These are phyloP conservation scores for Aspergillus ibericus DNA, from an alignment of 2,329 filamentous ascomycete genomes.

Conservation along the genomic window DNA sequence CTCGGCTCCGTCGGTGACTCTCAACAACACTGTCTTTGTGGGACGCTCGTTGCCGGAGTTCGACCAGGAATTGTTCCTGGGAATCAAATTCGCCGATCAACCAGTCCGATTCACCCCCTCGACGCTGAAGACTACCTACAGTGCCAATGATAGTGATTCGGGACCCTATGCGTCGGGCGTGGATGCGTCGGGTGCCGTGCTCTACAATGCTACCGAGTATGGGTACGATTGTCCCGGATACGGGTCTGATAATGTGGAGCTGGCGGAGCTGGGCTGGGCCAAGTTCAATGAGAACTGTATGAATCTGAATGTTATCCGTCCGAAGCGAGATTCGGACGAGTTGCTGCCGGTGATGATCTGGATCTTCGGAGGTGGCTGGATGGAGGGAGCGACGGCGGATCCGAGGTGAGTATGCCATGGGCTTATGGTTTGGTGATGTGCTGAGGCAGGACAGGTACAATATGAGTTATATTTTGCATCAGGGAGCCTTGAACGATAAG, in stretches of 20 bases:
- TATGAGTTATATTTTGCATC: conserved; percentile 33
- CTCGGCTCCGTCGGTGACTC: conserved; percentile 1
- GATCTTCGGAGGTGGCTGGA: conserved; percentile 35
- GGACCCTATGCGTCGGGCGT: conserved; percentile 8
- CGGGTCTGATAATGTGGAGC: conserved; percentile 28
- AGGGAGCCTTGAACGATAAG: conserved; percentile 28
- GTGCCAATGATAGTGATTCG: conserved; percentile 23
- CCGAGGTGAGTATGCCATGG: conserved; percentile 22
- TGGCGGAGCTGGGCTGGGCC: conserved; percentile 23
- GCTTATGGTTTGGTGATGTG: background rate
- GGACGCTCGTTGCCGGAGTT: conserved; percentile 29
- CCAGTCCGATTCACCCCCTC: conserved; percentile 28
- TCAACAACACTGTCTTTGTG: conserved; percentile 24
- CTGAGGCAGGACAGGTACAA: conserved; percentile 27
- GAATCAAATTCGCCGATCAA: conserved; percentile 32
- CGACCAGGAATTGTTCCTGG: conserved; percentile 30
- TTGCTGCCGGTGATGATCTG: conserved; percentile 32
- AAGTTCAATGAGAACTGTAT: conserved; percentile 28
- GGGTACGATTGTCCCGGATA: conserved; percentile 34
- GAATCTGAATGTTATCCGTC: conserved; percentile 30
- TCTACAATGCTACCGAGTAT: conserved; percentile 33
- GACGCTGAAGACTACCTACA: conserved; percentile 23
- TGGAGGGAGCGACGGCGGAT: conserved; percentile 32
- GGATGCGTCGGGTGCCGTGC: conserved; percentile 1
- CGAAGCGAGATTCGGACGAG: conserved; percentile 4